phyloP scores from a whole-genome alignment of 106 monocot genomes.

The Dendrobium chrysotoxum region DNA sequence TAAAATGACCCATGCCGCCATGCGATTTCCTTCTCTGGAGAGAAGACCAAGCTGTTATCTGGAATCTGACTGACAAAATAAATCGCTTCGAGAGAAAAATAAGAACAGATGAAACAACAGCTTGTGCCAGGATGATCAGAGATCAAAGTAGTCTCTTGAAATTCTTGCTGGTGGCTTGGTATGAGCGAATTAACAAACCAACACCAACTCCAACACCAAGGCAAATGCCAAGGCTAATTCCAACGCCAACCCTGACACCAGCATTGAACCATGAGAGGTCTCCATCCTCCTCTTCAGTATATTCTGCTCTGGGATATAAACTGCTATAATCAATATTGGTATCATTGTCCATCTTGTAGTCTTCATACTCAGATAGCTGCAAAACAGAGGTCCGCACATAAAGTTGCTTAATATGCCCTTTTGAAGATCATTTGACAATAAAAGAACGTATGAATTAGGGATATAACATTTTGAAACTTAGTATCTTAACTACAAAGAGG shows the following conservation, averaged over 20 bases:
- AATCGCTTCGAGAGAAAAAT: not conserved
- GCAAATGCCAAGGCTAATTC: constrained; percentile 59
- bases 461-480: no score
- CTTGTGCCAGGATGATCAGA: not conserved
- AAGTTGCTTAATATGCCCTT: not conserved
- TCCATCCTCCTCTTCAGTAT: constrained; percentile 53
- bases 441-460: not conserved
- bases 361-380: constrained; percentile 40
- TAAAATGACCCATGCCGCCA: no score
- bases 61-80: not conserved
- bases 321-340: constrained; percentile 38
- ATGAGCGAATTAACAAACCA: constrained; percentile 49
- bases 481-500: no score
- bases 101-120: not conserved
- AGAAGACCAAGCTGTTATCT: no score
- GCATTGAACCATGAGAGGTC: constrained; percentile 81
- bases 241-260: constrained; percentile 67
- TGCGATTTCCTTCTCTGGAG: no score
- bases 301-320: constrained; percentile 29
- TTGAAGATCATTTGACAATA: not conserved
- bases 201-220: constrained; percentile 65
- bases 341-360: constrained; percentile 26
- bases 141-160: constrained; percentile 34
- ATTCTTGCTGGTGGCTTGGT: constrained; percentile 38
- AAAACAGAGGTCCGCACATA: constrained; percentile 3